Evolutionary conservation across 441 rosid species (phyloP).

Genomic region (Populus hybrid): DNA sequence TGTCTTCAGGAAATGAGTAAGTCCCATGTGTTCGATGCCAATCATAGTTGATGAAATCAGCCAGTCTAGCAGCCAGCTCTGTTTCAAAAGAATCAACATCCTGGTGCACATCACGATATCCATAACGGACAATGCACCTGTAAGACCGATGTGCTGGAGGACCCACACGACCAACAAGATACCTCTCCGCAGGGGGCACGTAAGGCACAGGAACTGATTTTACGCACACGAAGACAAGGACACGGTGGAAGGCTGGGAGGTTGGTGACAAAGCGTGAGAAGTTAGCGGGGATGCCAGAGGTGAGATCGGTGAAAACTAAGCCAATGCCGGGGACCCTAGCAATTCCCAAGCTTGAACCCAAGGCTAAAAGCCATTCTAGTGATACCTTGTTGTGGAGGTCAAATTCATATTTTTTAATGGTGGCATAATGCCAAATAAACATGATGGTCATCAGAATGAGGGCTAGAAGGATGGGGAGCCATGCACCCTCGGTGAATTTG

Average conservation of each 20-base stretch:
- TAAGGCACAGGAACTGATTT: constrained; percentile 91
- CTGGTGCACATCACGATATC: constrained; percentile 97
- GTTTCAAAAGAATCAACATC: constrained; percentile 93
- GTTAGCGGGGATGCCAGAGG: constrained; percentile 89
- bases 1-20: constrained; percentile 36
- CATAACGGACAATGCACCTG: constrained; percentile 89
- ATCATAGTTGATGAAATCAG: constrained; percentile 76
- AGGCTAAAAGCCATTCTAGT: constrained; percentile 89
- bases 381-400: constrained; percentile 96
- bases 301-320: constrained; percentile 82
- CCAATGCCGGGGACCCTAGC: constrained; percentile 93
- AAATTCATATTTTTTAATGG: constrained; percentile 82
- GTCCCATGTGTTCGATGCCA: constrained; percentile 42
- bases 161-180: constrained; percentile 93
- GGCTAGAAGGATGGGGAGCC: constrained; percentile 95
- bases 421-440: constrained; percentile 94
- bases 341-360: constrained; percentile 94
- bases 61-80: constrained; percentile 67
- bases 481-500: constrained; percentile 96
- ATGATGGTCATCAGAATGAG: constrained; percentile 75
- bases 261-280: constrained; percentile 96
- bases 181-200: constrained; percentile 84
- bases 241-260: constrained; percentile 92
- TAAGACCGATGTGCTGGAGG: constrained; percentile 86
- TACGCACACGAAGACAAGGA: constrained; percentile 88